Conservation (phyloP, 2,329 filamentous ascomycete genomes). For the Alternaria gaisen region DNA sequence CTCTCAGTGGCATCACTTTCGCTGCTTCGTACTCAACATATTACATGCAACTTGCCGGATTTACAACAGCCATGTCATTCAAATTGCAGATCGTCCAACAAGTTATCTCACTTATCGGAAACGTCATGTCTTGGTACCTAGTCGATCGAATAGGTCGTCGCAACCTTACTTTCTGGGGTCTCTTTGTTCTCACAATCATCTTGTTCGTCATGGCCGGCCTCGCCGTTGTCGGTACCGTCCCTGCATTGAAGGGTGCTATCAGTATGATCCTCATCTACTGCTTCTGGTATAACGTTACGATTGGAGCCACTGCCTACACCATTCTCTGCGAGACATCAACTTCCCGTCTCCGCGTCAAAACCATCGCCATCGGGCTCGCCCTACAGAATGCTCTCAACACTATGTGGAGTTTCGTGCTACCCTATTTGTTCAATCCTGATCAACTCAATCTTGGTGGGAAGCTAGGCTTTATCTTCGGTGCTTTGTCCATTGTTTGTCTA, state of each 20-base stretch:
- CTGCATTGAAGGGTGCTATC: conserved; percentile 61
- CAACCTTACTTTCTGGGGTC: conserved; percentile 74
- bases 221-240: conserved; percentile 35
- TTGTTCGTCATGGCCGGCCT: conserved; percentile 66
- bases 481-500: conserved; percentile 77
- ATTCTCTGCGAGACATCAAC: conserved; percentile 84
- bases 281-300: conserved; percentile 81
- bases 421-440: conserved; percentile 52
- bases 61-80: conserved; percentile 48
- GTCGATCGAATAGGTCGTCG: conserved; percentile 80
- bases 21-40: conserved; percentile 51
- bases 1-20: conserved; percentile 38
- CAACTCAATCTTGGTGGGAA: conserved; percentile 74
- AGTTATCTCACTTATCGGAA: conserved; percentile 63
- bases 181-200: conserved; percentile 67
- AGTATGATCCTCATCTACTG: conserved; percentile 52
- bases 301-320: conserved; percentile 87
- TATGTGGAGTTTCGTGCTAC: conserved; percentile 53
- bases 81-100: conserved; percentile 61
- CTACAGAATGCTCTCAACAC: conserved; percentile 44
- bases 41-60: conserved; percentile 55
- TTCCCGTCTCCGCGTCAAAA: conserved; percentile 76
- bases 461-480: conserved; percentile 85
- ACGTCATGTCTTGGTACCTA: conserved; percentile 79
- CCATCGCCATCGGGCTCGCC: conserved; percentile 52